These are phyloP conservation scores for Penicillium atrosanguineum DNA, from an alignment of 495 filamentous ascomycete species.

Conservation along the genomic window DNA sequence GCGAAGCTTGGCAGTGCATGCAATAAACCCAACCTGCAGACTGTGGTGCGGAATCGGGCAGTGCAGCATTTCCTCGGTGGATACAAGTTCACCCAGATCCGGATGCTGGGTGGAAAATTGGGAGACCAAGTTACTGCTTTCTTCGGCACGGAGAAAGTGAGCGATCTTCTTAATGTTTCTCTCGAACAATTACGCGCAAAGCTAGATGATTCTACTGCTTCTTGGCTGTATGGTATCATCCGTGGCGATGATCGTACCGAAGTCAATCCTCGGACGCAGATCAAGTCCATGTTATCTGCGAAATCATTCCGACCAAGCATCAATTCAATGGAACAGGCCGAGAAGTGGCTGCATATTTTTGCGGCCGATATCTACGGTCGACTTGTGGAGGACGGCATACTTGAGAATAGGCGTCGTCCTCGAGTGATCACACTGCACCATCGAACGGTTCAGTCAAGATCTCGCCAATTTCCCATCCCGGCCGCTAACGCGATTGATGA, in stretches of 20 bases:
- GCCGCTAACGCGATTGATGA: constrained; percentile 71
- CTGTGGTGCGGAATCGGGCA: constrained; percentile 81
- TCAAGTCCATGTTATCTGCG: constrained; percentile 97
- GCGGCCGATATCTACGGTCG: constrained; percentile 87
- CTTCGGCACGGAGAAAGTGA: constrained; percentile 79
- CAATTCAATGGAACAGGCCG: constrained; percentile 73
- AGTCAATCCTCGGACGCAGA: constrained; percentile 87
- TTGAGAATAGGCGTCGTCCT: constrained; percentile 85
- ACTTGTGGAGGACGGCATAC: constrained; percentile 85
- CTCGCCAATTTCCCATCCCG: constrained; percentile 73
- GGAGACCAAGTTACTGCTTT: constrained; percentile 75
- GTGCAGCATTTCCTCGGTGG: constrained; percentile 73
- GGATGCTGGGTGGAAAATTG: constrained; percentile 94
- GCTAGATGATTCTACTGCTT: constrained; percentile 80
- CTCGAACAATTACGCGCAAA: constrained; percentile 76
- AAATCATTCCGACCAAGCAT: constrained; percentile 92
- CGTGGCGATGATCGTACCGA: constrained; percentile 84
- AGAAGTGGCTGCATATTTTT: constrained; percentile 89
- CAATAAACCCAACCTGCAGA: constrained; percentile 93
- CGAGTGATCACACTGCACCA: constrained; percentile 82
- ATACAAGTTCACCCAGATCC: constrained; percentile 95
- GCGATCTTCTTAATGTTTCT: constrained; percentile 68
- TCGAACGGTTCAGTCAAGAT: constrained; percentile 66
- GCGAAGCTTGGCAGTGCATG: constrained; percentile 87
- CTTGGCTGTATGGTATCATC: constrained; percentile 84